Evolutionary conservation across 2,329 filamentous ascomycete genomes (phyloP), one percentile per base, ranked within the genome.

Genomic region (Aspergillus flavus): DNA sequence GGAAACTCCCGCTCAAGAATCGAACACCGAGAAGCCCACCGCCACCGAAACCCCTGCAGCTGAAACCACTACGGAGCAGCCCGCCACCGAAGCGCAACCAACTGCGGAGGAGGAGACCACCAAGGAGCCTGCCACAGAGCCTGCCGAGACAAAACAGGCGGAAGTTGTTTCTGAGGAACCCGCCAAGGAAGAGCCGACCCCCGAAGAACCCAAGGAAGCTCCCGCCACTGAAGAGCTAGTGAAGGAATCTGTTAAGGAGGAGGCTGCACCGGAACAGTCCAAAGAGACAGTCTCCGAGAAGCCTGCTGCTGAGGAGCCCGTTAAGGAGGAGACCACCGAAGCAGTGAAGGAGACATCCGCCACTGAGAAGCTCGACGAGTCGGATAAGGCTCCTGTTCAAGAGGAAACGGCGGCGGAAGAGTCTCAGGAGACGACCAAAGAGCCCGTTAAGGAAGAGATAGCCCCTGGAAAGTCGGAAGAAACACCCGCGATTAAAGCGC

Each of bases 371-470:
- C n/a, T 26, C 14, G 45, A 7, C 23, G 45, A 28, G 23, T 48
- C 41, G 28, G 50, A 43, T 9, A 64, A 69, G 19, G 48, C 43
- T 36, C 53, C 57, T 9, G 48, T 28, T 34, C 58, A 36, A 57
- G 67, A 59, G 28, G 61, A 61, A 41, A 14, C 50, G 30, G 50
- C 56, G 30, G 53, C 56, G 1, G 66, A 69, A 41, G 59, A 65
- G 58, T 41, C 63, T 11, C 41, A 70, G 39, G 58, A 65, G 59
- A 34, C 28, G 19, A 26, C 14, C n/a, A n/a, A 55, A 55, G 52
- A 39, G 6, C 32, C 21, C 0, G 43, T 30, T 4, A 39, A 52
- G 46, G 46, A 52, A 41, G 57, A 59, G 32, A 6, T 32, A n/a
- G 28, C 57, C 21, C 11, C 32, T 6, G 32, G 19, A 55, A 19